phyloP scores from a whole-genome alignment of 352 stramenopile genomes.

The Phytopythium cucurbitacearum region DNA sequence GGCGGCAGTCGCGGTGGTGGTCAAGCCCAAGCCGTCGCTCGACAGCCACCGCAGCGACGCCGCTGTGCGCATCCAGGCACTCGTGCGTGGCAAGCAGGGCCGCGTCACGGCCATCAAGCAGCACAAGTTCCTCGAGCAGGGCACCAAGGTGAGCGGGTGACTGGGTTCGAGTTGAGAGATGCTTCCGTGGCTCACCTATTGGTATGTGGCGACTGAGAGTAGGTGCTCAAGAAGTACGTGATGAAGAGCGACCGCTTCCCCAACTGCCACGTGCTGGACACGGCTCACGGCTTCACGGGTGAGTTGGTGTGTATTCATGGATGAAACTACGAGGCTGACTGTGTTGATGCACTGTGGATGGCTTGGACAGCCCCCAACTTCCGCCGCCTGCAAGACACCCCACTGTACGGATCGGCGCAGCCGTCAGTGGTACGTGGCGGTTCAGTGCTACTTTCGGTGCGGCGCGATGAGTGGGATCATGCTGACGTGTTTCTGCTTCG shows the following conservation, averaged over 20 bases:
- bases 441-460: background rate
- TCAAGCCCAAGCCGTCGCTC: constrained; percentile 3
- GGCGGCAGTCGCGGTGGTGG: background rate
- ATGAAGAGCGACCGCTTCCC: constrained; percentile 81
- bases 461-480: too few species aligned
- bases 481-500: constrained; percentile 5
- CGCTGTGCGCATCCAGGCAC: constrained; percentile 65
- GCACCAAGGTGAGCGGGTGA: constrained; percentile 51
- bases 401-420: constrained; percentile 71
- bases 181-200: too few species aligned
- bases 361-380: constrained; percentile 70
- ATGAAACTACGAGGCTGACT: background rate
- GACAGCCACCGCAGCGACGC: constrained; percentile 25
- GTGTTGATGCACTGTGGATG: background rate
- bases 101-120: constrained; percentile 41
- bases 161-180: too few species aligned
- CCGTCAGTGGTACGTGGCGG: constrained; percentile 48
- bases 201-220: background rate
- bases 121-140: constrained; percentile 54
- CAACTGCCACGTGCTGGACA: constrained; percentile 70
- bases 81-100: constrained; percentile 57
- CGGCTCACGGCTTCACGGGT: constrained; percentile 59
- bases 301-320: background rate
- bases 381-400: constrained; percentile 54
- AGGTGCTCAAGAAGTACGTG: constrained; percentile 82